A percentile compares a stretch with the other conserved stretches of the same genome.
Evolutionary conservation across 2,329 filamentous ascomycete species (phyloP).

Genomic region (Podosphaera fusca): DNA sequence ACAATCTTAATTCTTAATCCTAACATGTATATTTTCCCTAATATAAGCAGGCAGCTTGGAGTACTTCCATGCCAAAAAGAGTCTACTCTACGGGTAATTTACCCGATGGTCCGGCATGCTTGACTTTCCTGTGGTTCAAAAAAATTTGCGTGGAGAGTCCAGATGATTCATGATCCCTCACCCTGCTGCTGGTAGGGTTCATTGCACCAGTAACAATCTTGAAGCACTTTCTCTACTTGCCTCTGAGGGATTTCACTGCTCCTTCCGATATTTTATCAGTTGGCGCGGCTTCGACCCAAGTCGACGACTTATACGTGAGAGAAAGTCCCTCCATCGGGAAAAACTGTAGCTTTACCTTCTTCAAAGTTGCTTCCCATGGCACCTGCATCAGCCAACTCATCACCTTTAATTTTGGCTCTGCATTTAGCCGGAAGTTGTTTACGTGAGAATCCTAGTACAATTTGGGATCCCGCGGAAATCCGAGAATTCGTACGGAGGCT

Average conservation of each 20-base stretch:
- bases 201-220: not conserved
- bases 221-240: not conserved
- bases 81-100: no score
- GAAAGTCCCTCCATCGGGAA: not conserved
- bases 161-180: no score
- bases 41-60: no score
- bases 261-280: not conserved
- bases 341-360: not conserved
- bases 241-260: not conserved
- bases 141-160: no score
- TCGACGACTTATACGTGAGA: not conserved
- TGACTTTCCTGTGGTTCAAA: no score
- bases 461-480: not conserved
- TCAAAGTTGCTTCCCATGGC: not conserved
- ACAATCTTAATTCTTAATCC: no score
- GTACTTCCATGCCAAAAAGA: no score
- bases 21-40: no score
- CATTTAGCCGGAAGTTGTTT: not conserved
- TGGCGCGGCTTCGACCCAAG: not conserved
- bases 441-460: not conserved
- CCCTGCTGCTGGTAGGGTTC: no score
- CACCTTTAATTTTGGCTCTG: not conserved
- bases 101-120: no score
- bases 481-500: not conserved
- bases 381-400: not conserved